Evolutionary conservation across 768 basidiomycete genomes (phyloP), one percentile per base, ranked within the genome.

Genomic region (Tricholoma furcatifolium): DNA sequence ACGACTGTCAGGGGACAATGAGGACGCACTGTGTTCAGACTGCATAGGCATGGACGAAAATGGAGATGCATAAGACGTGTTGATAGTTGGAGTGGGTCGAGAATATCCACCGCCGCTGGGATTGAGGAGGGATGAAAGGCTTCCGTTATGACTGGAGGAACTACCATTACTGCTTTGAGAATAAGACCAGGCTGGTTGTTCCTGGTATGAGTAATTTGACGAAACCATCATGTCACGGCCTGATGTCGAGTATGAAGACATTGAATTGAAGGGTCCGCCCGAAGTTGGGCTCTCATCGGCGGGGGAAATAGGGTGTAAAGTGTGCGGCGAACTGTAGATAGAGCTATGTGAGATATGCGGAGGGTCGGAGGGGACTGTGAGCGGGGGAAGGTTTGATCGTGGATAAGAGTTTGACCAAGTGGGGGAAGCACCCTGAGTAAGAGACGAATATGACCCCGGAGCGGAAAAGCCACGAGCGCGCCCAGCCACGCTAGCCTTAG

Each of bases 391-490:
- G 21, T 83, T 79, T 49, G 81, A 75, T 45, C 86, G 81, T 53
- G 82, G 66, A 72, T 82, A 84, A 61, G 67, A 78, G 46, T 74
- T 73, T 57, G 88, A 89, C 54, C 78, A 79, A 42, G 79, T 63
- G 2, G 41, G 0, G 34, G 80, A 69, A 52, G 74, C 73, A 43
- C 76, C 73, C 60, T 85, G 87, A 64, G 73, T 78, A 57, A 89
- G 79, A 43, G 88, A 88, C 1, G 83, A 83, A 68, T 85, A 91
- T 0, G 88, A 84, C 43, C 89, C 87, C 38, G 90, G 91, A 2
- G 89, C 88, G 53, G 91, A 91, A 66, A 91, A 91, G 27, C 89
- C 90, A 45, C 91, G 84, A 31, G 83, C 77, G 53, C 86, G 80
- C 62, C 85, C 83, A 39, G 79, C 72, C 4, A 76, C 73, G 39